A percentile compares a stretch with the other conserved stretches of the same genome.
These are phyloP conservation scores for Fraxinus anomala DNA, from an alignment of 257 asterid species.

Conservation along the genomic window DNA sequence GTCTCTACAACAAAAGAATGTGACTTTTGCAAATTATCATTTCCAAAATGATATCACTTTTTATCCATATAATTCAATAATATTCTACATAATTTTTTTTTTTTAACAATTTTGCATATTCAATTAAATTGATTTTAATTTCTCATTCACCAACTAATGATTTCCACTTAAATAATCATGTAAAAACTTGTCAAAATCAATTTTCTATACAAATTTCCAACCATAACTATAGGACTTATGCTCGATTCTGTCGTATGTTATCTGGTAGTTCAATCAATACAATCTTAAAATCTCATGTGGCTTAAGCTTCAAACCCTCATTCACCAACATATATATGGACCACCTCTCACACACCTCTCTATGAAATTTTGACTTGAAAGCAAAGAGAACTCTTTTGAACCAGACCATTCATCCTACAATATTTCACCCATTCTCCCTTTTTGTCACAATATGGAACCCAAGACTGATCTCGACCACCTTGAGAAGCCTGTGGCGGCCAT, in stretches of 20 bases:
- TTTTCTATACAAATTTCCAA: too few species aligned
- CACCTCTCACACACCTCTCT: neutral
- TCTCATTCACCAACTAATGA: too few species aligned
- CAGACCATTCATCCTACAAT: slow-evolving; percentile 18
- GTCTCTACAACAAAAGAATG: too few species aligned
- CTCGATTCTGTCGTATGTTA: neutral
- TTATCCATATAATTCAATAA: too few species aligned
- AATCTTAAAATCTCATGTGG: slow-evolving; percentile 40
- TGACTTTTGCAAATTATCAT: too few species aligned
- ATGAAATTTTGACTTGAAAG: slow-evolving; percentile 56
- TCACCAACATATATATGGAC: slow-evolving; percentile 28
- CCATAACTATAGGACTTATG: neutral
- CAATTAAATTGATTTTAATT: too few species aligned
- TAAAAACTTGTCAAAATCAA: too few species aligned
- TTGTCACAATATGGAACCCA: slow-evolving; percentile 9
- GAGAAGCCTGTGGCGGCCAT: slow-evolving; percentile 1
- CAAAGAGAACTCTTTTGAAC: slow-evolving; percentile 54
- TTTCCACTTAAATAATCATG: too few species aligned
- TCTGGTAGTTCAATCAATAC: slow-evolving; percentile 50
- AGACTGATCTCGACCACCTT: slow-evolving; percentile 13
- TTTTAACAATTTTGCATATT: too few species aligned
- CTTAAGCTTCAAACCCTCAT: slow-evolving; percentile 62
- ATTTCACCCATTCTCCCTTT: slow-evolving; percentile 16
- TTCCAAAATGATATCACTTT: too few species aligned
- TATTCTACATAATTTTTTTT: too few species aligned